phyloP scores from a whole-genome alignment of 768 basidiomycete species.

The Psilocybe subaeruginosa region DNA sequence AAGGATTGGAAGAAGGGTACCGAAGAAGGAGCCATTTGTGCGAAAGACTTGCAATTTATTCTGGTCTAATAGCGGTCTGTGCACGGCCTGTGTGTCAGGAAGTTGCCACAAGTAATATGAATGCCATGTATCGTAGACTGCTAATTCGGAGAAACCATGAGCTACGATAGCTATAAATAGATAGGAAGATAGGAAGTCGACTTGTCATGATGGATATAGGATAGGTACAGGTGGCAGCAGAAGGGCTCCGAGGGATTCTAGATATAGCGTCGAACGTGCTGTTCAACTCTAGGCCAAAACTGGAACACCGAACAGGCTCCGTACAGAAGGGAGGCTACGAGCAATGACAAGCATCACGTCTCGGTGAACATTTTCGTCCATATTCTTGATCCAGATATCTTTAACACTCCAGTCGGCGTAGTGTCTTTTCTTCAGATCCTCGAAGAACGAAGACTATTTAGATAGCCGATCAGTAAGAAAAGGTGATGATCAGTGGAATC shows the following conservation, averaged over 20 bases:
- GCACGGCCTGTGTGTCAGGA: background rate
- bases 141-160: background rate
- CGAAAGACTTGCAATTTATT: slow-evolving; percentile 6
- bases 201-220: background rate
- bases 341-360: background rate
- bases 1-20: background rate
- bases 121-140: background rate
- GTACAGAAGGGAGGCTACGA: background rate
- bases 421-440: background rate
- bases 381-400: background rate
- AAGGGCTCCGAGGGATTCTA: background rate
- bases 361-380: background rate
- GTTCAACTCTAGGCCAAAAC: background rate
- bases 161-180: background rate
- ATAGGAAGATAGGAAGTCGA: background rate
- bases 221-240: background rate
- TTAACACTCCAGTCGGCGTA: background rate
- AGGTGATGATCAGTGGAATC: background rate
- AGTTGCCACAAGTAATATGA: background rate
- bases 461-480: background rate
- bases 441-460: background rate
- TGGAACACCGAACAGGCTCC: background rate
- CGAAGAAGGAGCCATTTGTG: background rate
- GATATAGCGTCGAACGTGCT: background rate
- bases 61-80: background rate